phyloP scores from a whole-genome alignment of 345 rosid species.

The Corymbia maculata region DNA sequence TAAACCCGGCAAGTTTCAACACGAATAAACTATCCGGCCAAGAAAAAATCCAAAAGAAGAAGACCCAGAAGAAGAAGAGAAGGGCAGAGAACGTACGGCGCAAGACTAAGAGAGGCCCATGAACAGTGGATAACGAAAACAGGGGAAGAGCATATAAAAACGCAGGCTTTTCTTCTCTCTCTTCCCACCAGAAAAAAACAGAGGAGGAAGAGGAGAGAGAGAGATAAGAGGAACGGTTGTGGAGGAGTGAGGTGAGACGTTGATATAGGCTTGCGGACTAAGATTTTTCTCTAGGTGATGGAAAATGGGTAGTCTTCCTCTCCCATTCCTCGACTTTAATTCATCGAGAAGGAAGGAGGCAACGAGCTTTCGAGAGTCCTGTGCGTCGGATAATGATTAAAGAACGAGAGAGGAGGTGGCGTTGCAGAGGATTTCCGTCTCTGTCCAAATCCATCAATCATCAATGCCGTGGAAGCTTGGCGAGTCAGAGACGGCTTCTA shows the following conservation, averaged over 20 bases:
- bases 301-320: background rate
- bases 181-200: background rate
- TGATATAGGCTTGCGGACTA: slow-evolving; percentile 4
- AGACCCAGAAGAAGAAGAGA: background rate
- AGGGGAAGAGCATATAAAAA: background rate
- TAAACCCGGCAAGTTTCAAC: background rate
- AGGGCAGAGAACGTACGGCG: background rate
- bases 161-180: background rate
- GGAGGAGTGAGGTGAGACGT: slow-evolving; percentile 2
- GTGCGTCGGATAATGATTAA: background rate
- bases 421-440: background rate
- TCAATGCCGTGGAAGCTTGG: background rate
- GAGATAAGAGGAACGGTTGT: background rate
- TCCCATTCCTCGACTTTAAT: no score
- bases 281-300: background rate
- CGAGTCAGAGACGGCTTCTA: background rate
- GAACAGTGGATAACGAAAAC: background rate
- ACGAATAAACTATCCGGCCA: background rate
- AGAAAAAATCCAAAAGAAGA: background rate
- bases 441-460: background rate
- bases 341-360: background rate
- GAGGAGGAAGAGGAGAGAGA: background rate
- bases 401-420: background rate
- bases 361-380: background rate
- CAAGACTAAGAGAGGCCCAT: background rate